Base-by-base conservation (phyloP, 2,329 filamentous ascomycete species). In the Mycosphaerella sp. region DNA sequence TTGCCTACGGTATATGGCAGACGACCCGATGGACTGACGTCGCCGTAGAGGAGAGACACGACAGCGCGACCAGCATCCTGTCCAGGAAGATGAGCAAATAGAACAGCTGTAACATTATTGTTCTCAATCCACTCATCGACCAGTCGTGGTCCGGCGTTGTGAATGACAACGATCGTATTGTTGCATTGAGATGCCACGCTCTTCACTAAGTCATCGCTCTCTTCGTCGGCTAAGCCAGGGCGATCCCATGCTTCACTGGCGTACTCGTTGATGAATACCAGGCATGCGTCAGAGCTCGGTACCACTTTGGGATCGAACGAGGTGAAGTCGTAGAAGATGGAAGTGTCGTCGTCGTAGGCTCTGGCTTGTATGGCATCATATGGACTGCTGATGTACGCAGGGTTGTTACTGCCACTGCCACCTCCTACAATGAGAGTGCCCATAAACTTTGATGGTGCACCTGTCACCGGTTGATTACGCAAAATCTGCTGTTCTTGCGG, bases 51-150 rank as follows among this genome's bases (percentile, higher is more conserved):
- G 6, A 85, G 62, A 0, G 75, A 72, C 0, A 77, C 75, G 5
- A 84, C 61, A 0, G 79, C 76, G 1, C 70, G 67, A 0, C 83
- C 83, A 1, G 77, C 79, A 50, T 83, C 79, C 60, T 86, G 80
- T 0, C 83, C 83, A 0, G 82, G 82, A 0, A 85, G 70, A 59
- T 85, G 82, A 4, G 79, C 82, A 57, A 80, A 80, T 0, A 86
- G 71, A 13, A 86, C 70, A 1, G 76, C 81, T 0, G 81, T 85
- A 30, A 86, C 75, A 55, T 86, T 85, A 6, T 74, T 69, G 52
- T 86, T 75, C 43, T 85, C 77, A 53, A 81, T 72, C 71, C 80
- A 86, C 1, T 71, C 68, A 53, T 85, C 81, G 0, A 85, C 76
- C 0, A 82, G 65, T 1, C 82, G 73, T 8, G 77, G 71, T 0